Base-by-base conservation (phyloP, 169 alveolate genomes). In the Amoebophrya sp. region DNA sequence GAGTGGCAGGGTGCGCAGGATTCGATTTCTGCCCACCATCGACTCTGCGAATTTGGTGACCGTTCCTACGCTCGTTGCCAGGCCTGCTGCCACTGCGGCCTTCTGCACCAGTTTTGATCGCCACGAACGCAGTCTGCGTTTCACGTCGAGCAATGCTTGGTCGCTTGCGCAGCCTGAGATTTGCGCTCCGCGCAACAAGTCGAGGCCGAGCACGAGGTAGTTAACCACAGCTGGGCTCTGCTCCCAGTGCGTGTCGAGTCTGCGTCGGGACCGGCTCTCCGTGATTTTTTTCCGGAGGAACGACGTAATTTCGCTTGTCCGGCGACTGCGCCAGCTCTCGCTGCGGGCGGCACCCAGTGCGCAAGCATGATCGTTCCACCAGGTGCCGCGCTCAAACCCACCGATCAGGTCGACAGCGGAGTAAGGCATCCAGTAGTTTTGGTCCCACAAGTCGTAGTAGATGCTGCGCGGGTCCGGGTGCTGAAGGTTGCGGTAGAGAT, bases 391-490 rank as follows among this genome's bases (percentile, higher is more conserved):
- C n/a, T n/a, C n/a, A n/a, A n/a, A n/a, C n/a, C n/a, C n/a, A n/a
- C n/a, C n/a, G n/a, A n/a, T 29, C 26, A 58, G 78, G 23, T n/a
- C 34, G 34, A n/a, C 34, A 16, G 78, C 78, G 78, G 90, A 88
- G 69, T 41, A 88, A 13, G 90, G 90, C 26, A 41, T 34, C 90
- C 90, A 88, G 90, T 88, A 88, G 70, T 43, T 88, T 38, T 41
- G 34, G 90, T 88, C 50, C 90, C 90, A 88, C 26, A 88, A 41
- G 70, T 88, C 90, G 40, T 38, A 88, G 90, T 88, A 88, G 41
- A 88, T 41, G 29, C 70, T 29, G 42, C 40, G 26, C 70, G 90
- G 90, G 40, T 88, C 90, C 31, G 41, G 69, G 38, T 41, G 45
- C 40, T 88, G 90, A 38, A 88, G 40, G 38, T 88, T 88, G 0